phyloP scores from a whole-genome alignment of 139 green algal species.

The Coelastrella sp. region DNA sequence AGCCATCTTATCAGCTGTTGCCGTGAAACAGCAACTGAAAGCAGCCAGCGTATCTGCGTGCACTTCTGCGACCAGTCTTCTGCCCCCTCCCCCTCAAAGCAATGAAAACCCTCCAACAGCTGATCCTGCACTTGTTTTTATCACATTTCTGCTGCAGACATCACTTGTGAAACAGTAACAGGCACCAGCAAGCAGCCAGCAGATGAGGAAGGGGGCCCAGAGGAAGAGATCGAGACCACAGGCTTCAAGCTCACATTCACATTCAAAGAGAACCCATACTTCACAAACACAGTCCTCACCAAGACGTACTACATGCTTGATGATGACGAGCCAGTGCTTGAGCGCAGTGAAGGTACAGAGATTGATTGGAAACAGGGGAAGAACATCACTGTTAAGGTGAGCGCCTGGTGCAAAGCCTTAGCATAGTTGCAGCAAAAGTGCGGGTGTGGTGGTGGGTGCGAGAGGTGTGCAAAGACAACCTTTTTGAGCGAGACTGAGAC shows the following conservation, averaged over 20 bases:
- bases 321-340: constrained; percentile 87
- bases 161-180: constrained; percentile 45
- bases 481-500: no score
- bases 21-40: no score
- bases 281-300: constrained; percentile 79
- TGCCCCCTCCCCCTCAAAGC: no score
- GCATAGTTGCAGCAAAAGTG: no score
- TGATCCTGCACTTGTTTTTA: no score
- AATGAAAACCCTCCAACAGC: no score
- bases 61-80: no score
- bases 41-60: no score
- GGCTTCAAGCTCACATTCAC: constrained; percentile 81
- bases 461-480: no score
- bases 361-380: constrained; percentile 91
- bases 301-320: constrained; percentile 94
- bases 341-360: constrained; percentile 83
- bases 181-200: constrained; percentile 60
- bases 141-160: not conserved
- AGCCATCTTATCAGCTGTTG: no score
- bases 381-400: constrained; percentile 80
- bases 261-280: constrained; percentile 93
- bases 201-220: constrained; percentile 18
- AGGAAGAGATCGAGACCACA: constrained; percentile 44
- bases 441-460: no score
- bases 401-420: not conserved